Evolutionary conservation across 2,329 filamentous ascomycete genomes (phyloP), one percentile per base, ranked within the genome.

Genomic region (Cladophialophora exuberans): DNA sequence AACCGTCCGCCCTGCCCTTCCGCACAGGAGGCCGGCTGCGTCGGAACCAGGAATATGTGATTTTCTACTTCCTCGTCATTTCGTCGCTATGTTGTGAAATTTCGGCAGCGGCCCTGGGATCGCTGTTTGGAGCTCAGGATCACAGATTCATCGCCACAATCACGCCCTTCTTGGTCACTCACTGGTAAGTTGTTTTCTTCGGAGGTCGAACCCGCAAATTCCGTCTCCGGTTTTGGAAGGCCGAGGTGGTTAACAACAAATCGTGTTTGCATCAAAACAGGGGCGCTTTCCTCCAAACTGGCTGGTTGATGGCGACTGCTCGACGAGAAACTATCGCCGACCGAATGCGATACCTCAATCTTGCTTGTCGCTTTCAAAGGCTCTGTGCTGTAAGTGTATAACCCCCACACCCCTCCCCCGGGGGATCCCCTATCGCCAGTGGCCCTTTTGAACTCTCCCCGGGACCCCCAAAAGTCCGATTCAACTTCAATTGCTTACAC

Each of bases 21-120:
- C 41, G 39, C 22, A 53, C 56, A 22, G 56, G 56, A 22, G 56
- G 56, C 23, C 52, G 39, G 31, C 48, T 59, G 15, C 23, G 30
- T 38, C 52, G 56, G 48, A 56, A 52, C 20, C 44, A 56, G 42
- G 56, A 59, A 46, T 56, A 59, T 30, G 30, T 56, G 36, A 52
- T 59, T 36, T 59, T 59, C 41, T 59, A 59, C 52, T 49, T 52
- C 48, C 35, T 59, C 25, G 47, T 48, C 30, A 56, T 59, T 43
- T 45, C 52, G 9, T 52, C 56, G 20, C 53, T 42, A 52, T 15
- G 42, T 39, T 42, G 56, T 36, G 51, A 56, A 31, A 59, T 59
- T 30, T 41, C 43, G n/a, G 48, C 56, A 13, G 56, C 52, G 30
- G 56, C 52, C 23, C 15, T 59, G 23, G 56, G 56, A 23, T 59